These are phyloP conservation scores for Epichloe typhina DNA, from an alignment of 2,329 filamentous ascomycete species.

Conservation along the genomic window DNA sequence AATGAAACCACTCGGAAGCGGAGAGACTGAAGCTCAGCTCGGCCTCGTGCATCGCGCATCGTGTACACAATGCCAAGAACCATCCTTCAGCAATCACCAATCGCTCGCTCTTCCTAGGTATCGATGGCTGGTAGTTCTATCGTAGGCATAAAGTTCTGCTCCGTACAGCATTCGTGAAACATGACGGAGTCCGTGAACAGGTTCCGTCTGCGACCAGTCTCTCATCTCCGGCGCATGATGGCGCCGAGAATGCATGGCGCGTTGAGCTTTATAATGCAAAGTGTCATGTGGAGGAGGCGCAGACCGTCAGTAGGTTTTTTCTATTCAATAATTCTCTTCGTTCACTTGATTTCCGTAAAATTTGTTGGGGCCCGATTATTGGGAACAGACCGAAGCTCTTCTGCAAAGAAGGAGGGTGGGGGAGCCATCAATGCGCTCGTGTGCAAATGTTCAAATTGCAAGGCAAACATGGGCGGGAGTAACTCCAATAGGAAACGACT, in stretches of 20 bases:
- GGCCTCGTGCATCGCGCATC: neutral
- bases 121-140: neutral
- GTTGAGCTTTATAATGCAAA: neutral
- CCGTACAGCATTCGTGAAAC: neutral
- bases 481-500: neutral
- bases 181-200: neutral
- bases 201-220: neutral
- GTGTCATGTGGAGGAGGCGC: slow-evolving; percentile 1
- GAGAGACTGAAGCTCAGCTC: neutral
- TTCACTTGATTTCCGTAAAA: too few relatives aligned
- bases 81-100: neutral
- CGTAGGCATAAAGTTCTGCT: neutral
- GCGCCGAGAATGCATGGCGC: slow-evolving; percentile 1
- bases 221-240: neutral
- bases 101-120: neutral
- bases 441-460: neutral
- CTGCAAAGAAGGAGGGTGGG: neutral
- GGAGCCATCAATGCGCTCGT: neutral
- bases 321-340: too few relatives aligned
- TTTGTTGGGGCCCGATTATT: too few relatives aligned
- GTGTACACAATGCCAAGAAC: neutral
- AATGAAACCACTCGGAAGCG: neutral
- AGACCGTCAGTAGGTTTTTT: slow-evolving; percentile 35
- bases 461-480: neutral
- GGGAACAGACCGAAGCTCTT: too few relatives aligned